phyloP scores from a whole-genome alignment of 164 flowering plant genomes.

The Tinospora cordifolia region DNA sequence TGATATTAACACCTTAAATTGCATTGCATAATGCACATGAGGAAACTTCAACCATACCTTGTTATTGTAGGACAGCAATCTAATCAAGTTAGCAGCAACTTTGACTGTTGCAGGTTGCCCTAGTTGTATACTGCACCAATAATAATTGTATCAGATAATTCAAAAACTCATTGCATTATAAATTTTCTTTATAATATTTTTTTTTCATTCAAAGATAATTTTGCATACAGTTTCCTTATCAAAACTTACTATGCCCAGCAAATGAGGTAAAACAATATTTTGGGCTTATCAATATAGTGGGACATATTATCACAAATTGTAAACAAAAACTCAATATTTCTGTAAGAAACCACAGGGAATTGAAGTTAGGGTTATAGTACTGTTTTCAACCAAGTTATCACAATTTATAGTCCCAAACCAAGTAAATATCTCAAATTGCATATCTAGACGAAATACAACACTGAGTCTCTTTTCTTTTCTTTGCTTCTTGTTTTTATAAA shows the following conservation, averaged over 20 bases:
- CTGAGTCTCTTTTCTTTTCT: too few species aligned
- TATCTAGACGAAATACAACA: too few species aligned
- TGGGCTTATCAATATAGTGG: neutral
- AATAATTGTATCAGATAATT: neutral
- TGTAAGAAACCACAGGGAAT: neutral
- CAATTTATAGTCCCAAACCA: too few species aligned
- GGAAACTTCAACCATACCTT: conserved; percentile 40
- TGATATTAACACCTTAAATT: neutral
- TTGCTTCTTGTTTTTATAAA: too few species aligned
- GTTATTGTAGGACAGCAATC: conserved; percentile 69
- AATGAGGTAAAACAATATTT: neutral
- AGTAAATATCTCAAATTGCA: too few species aligned
- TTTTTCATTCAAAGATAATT: neutral
- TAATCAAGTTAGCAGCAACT: conserved; percentile 84
- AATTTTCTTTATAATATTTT: neutral
- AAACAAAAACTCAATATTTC: neutral
- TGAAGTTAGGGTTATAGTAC: too few species aligned
- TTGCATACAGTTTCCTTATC: neutral
- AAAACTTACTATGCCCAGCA: neutral
- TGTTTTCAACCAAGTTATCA: too few species aligned
- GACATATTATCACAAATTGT: neutral
- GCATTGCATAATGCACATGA: neutral
- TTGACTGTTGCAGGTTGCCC: conserved; percentile 98
- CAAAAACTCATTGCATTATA: neutral
- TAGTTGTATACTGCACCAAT: conserved; percentile 62